A percentile compares a stretch with the other conserved stretches of the same genome.
These are phyloP conservation scores for Pyrus bretschneideri DNA, from an alignment of 306 rosid genomes.

Conservation along the genomic window DNA sequence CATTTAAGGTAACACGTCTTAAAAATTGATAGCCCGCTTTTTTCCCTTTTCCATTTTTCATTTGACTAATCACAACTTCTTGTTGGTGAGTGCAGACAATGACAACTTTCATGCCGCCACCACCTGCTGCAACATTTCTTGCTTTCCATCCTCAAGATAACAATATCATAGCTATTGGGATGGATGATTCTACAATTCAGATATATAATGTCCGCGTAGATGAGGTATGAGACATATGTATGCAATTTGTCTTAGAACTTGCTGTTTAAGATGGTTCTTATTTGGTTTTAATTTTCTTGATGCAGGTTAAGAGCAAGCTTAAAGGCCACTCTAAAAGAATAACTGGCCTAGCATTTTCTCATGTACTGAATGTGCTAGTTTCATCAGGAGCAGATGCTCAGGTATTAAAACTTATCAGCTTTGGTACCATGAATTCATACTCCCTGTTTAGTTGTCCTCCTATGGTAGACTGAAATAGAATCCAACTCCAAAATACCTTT, in stretches of 20 bases:
- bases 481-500: not conserved
- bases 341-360: constrained; percentile 93
- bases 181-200: constrained; percentile 96
- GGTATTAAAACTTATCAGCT: constrained; percentile 35
- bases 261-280: constrained; percentile 20
- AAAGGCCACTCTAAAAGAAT: constrained; percentile 93
- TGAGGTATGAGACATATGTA: constrained; percentile 51
- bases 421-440: not conserved
- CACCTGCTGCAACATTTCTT: constrained; percentile 97
- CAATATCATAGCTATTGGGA: constrained; percentile 93
- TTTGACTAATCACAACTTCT: constrained; percentile 29
- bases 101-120: constrained; percentile 98
- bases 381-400: constrained; percentile 98
- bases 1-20: constrained; percentile 62
- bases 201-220: constrained; percentile 92
- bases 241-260: constrained; percentile 4
- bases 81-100: constrained; percentile 68
- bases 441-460: not conserved
- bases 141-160: constrained; percentile 98
- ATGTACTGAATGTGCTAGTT: constrained; percentile 70
- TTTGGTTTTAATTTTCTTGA: constrained; percentile 13
- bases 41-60: not conserved
- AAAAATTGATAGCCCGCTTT: not conserved
- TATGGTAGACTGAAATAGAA: not conserved
- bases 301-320: constrained; percentile 94